Base-by-base conservation (phyloP, 352 stramenopile genomes). In the Phytophthora ramorum region DNA sequence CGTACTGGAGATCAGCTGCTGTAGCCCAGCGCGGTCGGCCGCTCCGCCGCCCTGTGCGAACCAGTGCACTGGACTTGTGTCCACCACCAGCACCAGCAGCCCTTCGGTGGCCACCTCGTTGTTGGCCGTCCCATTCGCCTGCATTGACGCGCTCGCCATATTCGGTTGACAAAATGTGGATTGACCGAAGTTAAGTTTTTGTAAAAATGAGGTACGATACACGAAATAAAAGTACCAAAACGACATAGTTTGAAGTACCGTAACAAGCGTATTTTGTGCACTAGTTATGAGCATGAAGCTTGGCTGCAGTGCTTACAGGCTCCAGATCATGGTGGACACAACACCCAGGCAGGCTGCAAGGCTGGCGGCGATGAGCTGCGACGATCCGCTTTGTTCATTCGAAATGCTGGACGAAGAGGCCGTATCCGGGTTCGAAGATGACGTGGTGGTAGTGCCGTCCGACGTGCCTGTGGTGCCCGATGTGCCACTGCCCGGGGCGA, bases 41-140 rank as follows among this genome's bases (percentile, higher is more conserved):
- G 59, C 64, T 58, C 62, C 77, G 44, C 37, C 68, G 16, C 60
- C 72, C 13, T 71, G 63, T 8, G 66, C 22, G 58, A 93, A 91
- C 85, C 87, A 95, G 50, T 90, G 66, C 30, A 80, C 61, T 10
- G 87, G 87, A 53, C 92, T 92, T 14, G 87, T 95, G 75, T 95
- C 87, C 24, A 95, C 64, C 57, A 95, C 81, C 13, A 93, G 65
- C 63, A 95, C 85, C 14, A 95, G 58, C 3, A 95, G 79, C 7
- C 85, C 85, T 54, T 93, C 83, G 22, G 57, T 63, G 2, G 58
- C 20, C 19, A 48, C 28, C 48, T 80, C 75, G 32, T 26, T 58
- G 37, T 3, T 63, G 10, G 32, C 32, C 6, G 38, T 44, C 5
- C 20, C 51, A 50, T 74, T 69, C 30, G 58, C 53, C 28, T 71